Evolutionary conservation across 805 yeast species (phyloP), one percentile per base, ranked within the genome.

Genomic region (Barnettozyma pratensis): DNA sequence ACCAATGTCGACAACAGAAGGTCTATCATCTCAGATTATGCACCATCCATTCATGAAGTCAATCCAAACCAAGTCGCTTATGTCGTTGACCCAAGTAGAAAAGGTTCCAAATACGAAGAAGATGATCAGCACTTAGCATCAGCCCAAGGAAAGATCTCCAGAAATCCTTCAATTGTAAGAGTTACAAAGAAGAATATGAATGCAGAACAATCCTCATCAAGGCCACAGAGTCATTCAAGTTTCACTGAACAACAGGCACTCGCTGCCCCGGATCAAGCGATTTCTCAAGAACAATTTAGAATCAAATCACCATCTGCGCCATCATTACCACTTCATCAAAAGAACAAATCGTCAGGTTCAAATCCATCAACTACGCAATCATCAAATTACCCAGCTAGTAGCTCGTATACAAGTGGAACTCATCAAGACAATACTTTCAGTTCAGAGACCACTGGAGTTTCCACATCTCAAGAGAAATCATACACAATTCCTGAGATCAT

Each of bases 21-120:
- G 37, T 61, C 65, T 1, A 41, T 55, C 14, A 47, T 58, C 35
- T 61, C 65, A 4, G 65, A 61, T 37, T 61, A 61, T 45, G 53
- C 62, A 0, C 57, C 59, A 14, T 49, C 56, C 19, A 56, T 61
- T 35, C 64, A 60, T 26, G 63, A 60, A 39, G 65, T 51, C 1
- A 29, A 47, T 10, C 34, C 39, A n/a, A 49, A 55, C n/a, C 43
- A 50, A 19, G 55, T 55, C 4, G 52, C 52, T 4, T 53, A 49
- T 35, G 51, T 56, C 3, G 56, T 52, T 12, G 54, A 50, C 26
- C 45, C 58, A 10, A 41, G 19, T 19, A 19, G 19, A 19, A 19
- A 19, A 2, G 19, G 19, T 19, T 19, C 19, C 19, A 19, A 19
- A 19, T 19, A 19, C 19, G 19, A 19, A 19, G 19, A 19, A 19